Conservation (phyloP, 768 basidiomycete genomes). For the Cystofilobasidium bisporidii region DNA sequence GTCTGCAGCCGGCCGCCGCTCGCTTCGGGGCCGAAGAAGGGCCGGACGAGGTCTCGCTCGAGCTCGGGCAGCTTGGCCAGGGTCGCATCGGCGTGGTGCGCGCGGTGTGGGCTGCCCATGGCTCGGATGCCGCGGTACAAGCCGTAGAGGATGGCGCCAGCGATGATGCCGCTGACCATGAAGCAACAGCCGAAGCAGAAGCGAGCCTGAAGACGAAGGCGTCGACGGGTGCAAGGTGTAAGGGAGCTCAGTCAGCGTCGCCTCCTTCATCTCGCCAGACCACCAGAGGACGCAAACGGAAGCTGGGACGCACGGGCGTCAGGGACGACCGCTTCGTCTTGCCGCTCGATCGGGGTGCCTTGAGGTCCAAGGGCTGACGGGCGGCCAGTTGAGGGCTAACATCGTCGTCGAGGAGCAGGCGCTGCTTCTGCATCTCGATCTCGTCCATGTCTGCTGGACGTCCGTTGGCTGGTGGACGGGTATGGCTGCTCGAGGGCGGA, state of each 20-base stretch:
- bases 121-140: background rate
- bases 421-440: no score
- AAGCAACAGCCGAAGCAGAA: background rate
- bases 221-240: no score
- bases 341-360: background rate
- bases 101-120: background rate
- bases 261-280: no score
- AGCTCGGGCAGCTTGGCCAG: background rate
- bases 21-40: background rate
- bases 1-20: background rate
- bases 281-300: no score
- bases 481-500: no score
- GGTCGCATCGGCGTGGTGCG: background rate
- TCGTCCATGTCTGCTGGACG: no score
- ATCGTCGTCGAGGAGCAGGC: no score
- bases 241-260: no score
- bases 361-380: no score
- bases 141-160: background rate
- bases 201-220: background rate
- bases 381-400: no score
- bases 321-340: background rate
- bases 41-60: background rate
- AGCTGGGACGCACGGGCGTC: background rate
- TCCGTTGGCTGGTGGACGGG: no score
- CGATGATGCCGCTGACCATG: background rate